A percentile compares a stretch with the other conserved stretches of the same genome.
Evolutionary conservation across 192 early-diverging fungal species (phyloP).

Genomic region (Coemansia sp.): DNA sequence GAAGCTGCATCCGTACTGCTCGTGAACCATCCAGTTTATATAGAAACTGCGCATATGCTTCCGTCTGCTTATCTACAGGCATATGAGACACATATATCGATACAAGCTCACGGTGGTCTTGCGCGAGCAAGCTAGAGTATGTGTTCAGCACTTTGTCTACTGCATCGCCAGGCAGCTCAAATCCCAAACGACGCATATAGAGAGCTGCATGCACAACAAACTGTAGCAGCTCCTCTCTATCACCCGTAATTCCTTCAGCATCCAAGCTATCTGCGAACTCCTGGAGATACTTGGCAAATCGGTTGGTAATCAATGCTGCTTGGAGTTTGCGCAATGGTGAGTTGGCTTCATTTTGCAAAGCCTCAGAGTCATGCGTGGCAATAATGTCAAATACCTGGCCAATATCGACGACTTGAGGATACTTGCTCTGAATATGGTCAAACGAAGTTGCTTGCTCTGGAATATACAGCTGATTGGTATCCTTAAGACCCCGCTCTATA

Average conservation of each 20-base stretch:
- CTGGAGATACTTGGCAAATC: slow-evolving; percentile 21
- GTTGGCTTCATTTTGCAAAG: slow-evolving; percentile 19
- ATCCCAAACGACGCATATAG: slow-evolving; percentile 59
- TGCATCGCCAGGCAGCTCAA: slow-evolving; percentile 39
- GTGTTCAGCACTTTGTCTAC: slow-evolving; percentile 55
- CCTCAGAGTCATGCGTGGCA: slow-evolving; percentile 15
- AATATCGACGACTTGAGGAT: slow-evolving; percentile 21
- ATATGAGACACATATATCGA: slow-evolving; percentile 57
- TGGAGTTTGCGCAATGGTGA: slow-evolving; percentile 40
- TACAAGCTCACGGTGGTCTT: slow-evolving; percentile 46
- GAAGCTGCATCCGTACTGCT: slow-evolving; percentile 39
- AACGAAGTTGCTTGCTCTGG: slow-evolving; percentile 29
- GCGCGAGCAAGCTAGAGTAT: slow-evolving; percentile 55
- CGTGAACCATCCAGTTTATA: slow-evolving; percentile 28
- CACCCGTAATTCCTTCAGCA: background rate
- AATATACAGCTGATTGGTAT: slow-evolving; percentile 22
- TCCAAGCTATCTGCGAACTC: slow-evolving; percentile 18
- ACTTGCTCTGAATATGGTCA: slow-evolving; percentile 34
- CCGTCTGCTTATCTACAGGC: slow-evolving; percentile 46
- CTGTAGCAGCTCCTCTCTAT: slow-evolving; percentile 56
- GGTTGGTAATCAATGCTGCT: slow-evolving; percentile 18
- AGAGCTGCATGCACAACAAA: slow-evolving; percentile 69
- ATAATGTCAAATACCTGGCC: slow-evolving; percentile 25
- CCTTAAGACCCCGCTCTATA: slow-evolving; percentile 48
- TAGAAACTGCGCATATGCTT: slow-evolving; percentile 56